Evolutionary conservation across 148 eudicot genomes (phyloP).

Genomic region (Diospyros kaki): DNA sequence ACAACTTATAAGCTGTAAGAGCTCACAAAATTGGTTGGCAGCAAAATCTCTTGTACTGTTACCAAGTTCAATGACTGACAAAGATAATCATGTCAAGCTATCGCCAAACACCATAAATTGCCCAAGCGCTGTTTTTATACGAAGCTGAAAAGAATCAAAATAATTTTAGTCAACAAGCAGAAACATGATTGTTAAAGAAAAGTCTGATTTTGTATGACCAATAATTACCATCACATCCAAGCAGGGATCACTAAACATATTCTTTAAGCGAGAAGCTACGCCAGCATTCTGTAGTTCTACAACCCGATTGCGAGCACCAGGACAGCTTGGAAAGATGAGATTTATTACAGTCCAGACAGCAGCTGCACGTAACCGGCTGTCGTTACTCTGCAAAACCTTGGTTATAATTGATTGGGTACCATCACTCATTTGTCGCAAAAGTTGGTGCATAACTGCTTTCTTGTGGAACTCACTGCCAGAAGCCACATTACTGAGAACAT

Average conservation of each 20-base stretch:
- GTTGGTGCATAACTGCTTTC: conserved; percentile 69
- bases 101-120: conserved; percentile 51
- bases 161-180: background rate
- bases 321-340: conserved; percentile 65
- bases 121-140: conserved; percentile 55
- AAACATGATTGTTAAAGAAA: background rate
- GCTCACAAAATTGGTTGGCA: conserved; percentile 10
- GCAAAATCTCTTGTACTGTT: conserved; percentile 10
- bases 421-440: conserved; percentile 41
- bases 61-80: background rate
- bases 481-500: conserved; percentile 73
- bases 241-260: conserved; percentile 77
- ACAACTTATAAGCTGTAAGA: conserved; percentile 9
- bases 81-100: conserved; percentile 29
- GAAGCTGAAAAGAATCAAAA: conserved; percentile 56
- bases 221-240: conserved; percentile 79
- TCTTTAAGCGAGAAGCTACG: conserved; percentile 58
- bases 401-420: conserved; percentile 38
- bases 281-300: conserved; percentile 60
- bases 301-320: conserved; percentile 60
- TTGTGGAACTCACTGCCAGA: conserved; percentile 83
- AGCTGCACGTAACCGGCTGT: conserved; percentile 65
- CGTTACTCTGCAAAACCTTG: conserved; percentile 62
- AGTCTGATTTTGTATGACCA: background rate
- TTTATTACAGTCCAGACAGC: conserved; percentile 74